Conservation (phyloP, 208 protist genomes). For the Herpetomonas tarakana region DNA sequence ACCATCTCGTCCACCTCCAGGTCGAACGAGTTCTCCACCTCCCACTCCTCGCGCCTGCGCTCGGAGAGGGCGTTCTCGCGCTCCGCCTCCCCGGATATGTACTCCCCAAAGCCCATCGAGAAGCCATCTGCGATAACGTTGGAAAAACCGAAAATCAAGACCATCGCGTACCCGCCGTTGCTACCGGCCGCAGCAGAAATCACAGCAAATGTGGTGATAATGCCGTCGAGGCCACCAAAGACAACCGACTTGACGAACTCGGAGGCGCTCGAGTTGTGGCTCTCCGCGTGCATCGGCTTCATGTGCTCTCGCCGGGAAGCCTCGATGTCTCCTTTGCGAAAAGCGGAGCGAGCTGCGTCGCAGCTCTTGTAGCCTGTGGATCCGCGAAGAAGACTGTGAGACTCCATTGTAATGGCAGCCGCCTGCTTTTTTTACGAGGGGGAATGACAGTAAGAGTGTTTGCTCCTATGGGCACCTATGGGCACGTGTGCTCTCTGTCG, state of each 20-base stretch:
- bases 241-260: slow-evolving; percentile 94
- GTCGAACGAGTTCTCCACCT: slow-evolving; percentile 93
- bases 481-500: too few relatives aligned
- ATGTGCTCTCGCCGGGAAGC: slow-evolving; percentile 74
- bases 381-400: slow-evolving; percentile 10
- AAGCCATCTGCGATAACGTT: slow-evolving; percentile 95
- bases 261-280: slow-evolving; percentile 79
- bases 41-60: slow-evolving; percentile 90
- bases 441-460: not conserved
- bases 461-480: too few relatives aligned
- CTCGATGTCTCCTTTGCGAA: slow-evolving; percentile 62
- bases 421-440: slow-evolving; percentile 2
- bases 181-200: slow-evolving; percentile 89
- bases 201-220: slow-evolving; percentile 95
- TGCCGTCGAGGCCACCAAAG: slow-evolving; percentile 95
- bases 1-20: slow-evolving; percentile 94
- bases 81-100: slow-evolving; percentile 90
- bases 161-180: slow-evolving; percentile 72
- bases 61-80: slow-evolving; percentile 85
- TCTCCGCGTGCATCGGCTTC: slow-evolving; percentile 74
- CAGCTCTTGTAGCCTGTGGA: slow-evolving; percentile 67
- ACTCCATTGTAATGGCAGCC: not conserved
- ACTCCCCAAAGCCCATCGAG: slow-evolving; percentile 96
- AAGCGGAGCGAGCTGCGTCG: slow-evolving; percentile 55
- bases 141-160: slow-evolving; percentile 93